Conservation (phyloP, 768 basidiomycete species). For the Strobilomyces confusus region DNA sequence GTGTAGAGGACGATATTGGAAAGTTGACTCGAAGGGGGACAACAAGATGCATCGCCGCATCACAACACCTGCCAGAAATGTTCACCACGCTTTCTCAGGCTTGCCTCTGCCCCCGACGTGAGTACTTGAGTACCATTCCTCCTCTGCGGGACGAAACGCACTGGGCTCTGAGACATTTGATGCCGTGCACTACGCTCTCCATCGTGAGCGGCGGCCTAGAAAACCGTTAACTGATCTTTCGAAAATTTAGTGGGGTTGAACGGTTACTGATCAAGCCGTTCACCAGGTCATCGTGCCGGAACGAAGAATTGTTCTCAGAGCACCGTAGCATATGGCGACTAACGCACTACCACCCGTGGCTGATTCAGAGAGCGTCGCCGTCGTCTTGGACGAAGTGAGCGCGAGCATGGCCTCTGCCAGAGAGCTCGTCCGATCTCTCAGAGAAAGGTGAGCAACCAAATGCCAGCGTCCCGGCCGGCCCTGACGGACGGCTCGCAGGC, state of each 20-base stretch:
- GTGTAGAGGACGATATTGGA: constrained; percentile 12
- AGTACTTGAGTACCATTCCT: constrained; percentile 36
- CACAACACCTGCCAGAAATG: not conserved
- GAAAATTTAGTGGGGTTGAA: not conserved
- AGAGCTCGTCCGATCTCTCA: constrained; percentile 49
- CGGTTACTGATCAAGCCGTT: constrained; percentile 7
- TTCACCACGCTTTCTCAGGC: too few species aligned
- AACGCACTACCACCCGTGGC: constrained; percentile 12
- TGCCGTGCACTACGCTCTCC: constrained; percentile 49
- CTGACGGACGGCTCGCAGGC: constrained; percentile 25
- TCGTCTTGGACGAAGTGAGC: constrained; percentile 52
- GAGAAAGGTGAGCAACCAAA: constrained; percentile 45
- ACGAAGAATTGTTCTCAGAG: not conserved
- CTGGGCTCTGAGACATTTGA: constrained; percentile 56
- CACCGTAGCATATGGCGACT: not conserved
- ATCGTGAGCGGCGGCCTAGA: constrained; percentile 54
- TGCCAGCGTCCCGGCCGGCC: not conserved
- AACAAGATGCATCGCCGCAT: constrained; percentile 13
- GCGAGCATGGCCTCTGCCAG: constrained; percentile 59
- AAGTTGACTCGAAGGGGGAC: constrained; percentile 16
- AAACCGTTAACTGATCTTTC: constrained; percentile 54
- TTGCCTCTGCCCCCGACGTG: too few species aligned
- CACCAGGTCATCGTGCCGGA: constrained; percentile 1
- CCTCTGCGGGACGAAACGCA: constrained; percentile 61
- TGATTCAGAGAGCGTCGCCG: constrained; percentile 18